Base-by-base conservation (phyloP, 2,329 filamentous ascomycete genomes). In the Teratosphaeria zuluensis region DNA sequence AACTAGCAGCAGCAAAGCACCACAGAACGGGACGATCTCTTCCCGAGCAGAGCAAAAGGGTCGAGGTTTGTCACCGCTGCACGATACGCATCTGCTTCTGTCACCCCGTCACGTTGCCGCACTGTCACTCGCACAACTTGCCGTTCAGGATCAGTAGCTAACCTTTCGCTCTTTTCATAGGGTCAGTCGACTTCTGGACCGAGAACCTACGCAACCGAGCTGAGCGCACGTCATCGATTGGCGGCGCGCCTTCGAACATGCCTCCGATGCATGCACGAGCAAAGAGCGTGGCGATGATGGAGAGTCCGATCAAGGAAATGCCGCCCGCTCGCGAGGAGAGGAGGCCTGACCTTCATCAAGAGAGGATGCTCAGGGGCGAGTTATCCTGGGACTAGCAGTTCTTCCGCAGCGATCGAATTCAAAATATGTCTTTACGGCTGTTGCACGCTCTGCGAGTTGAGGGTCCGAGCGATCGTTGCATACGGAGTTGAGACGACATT, bases 331-430 rank as follows among this genome's bases (percentile, higher is more conserved):
- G 92, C 79, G 70, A 75, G 55, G 69, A 74, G 33, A 75, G 74
- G 63, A 73, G 76, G 31, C 92, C 92, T 32, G 94, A 99, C 77
- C 88, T 88, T 63, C 94, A 96, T 77, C 92, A 96, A 75, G 94
- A 99, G 81, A 85, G 95, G 65, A 97, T 99, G 68, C 81, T 99
- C 65, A 94, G 96, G 77, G 94, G 92, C 53, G 94, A 99, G 35
- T 32, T 55, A n/a, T 55, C 54, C 6, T 55, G 54, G 54, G 54
- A 55, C 21, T 55, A 55, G 42, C 16, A 48, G 19, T 19, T 9
- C 35, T 14, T 16, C 9, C 33, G 6, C 33, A 4, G 24, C 2
- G 33, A 42, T 5, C 35, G 8, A 42, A 14, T n/a, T 6, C 9
- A 9, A n/a, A n/a, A 6, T 48, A 48, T 48, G 42, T 48, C 14